Evolutionary conservation across 2,329 filamentous ascomycete species (phyloP).

Genomic region (Beauveria scarabaeidicola): DNA sequence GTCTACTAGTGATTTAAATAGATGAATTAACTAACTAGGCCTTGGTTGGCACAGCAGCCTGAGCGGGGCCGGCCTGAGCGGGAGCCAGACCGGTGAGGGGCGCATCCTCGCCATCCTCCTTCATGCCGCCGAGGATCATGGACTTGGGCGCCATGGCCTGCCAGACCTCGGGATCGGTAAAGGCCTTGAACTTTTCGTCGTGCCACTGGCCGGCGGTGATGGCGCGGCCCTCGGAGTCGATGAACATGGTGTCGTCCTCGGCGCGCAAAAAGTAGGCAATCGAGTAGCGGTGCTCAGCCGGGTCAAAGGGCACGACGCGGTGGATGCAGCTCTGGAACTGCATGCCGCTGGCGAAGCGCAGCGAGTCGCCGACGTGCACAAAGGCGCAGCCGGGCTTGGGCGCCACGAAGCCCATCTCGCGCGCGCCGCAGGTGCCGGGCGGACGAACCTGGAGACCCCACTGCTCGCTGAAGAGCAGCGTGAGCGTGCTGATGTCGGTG

Average conservation of each 20-base stretch:
- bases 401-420: constrained; percentile 44
- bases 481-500: constrained; percentile 48
- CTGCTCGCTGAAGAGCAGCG: constrained; percentile 46
- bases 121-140: constrained; percentile 44
- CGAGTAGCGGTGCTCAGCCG: constrained; percentile 46
- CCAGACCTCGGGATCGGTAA: constrained; percentile 33
- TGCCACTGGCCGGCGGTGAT: constrained; percentile 47
- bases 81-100: constrained; percentile 7
- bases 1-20: not conserved
- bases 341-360: constrained; percentile 45
- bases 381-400: constrained; percentile 44
- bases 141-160: constrained; percentile 40
- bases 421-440: constrained; percentile 30
- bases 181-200: constrained; percentile 46
- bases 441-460: constrained; percentile 50
- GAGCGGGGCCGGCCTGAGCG: not conserved
- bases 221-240: constrained; percentile 43
- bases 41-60: constrained; percentile 7
- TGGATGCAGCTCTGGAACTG: constrained; percentile 50
- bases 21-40: constrained; percentile 3
- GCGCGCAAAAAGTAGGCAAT: constrained; percentile 51
- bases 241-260: constrained; percentile 48
- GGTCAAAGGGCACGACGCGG: constrained; percentile 45
- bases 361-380: constrained; percentile 50
- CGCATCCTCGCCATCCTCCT: constrained; percentile 27